Percentiles rank a stretch among this genome's conserved stretches.
These are phyloP conservation scores for Talaromyces liani DNA, from an alignment of 495 filamentous ascomycete species.

Conservation along the genomic window DNA sequence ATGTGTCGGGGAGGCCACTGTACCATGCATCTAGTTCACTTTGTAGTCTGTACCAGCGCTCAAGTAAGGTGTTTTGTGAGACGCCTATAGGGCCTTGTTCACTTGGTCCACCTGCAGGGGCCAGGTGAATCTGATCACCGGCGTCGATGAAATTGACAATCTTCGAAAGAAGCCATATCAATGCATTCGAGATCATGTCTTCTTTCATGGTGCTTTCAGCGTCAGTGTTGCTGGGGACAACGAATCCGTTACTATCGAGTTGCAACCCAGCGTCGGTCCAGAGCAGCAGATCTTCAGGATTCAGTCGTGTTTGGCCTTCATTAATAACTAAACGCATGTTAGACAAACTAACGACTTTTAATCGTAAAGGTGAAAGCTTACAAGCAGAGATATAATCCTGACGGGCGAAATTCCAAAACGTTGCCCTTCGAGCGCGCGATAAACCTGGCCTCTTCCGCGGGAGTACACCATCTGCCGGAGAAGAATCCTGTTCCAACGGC, in stretches of 20 bases:
- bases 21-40: conserved; percentile 54
- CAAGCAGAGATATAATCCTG: conserved; percentile 59
- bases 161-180: conserved; percentile 57
- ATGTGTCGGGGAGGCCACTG: conserved; percentile 49
- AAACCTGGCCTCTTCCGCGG: conserved; percentile 27
- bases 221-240: conserved; percentile 48
- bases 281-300: conserved; percentile 51
- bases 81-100: conserved; percentile 36
- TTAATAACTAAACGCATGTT: conserved; percentile 43
- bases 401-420: conserved; percentile 60
- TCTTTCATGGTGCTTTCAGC: conserved; percentile 46
- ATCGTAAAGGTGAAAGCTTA: conserved; percentile 25
- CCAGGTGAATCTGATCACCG: conserved; percentile 38
- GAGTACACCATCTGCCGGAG: conserved; percentile 26
- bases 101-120: conserved; percentile 20
- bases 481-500: conserved; percentile 39
- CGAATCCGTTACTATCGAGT: conserved; percentile 47
- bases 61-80: conserved; percentile 44
- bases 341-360: not conserved
- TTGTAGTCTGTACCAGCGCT: conserved; percentile 49
- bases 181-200: conserved; percentile 53
- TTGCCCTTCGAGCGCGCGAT: conserved; percentile 49
- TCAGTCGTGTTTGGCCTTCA: conserved; percentile 50
- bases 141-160: conserved; percentile 55
- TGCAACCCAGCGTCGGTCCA: conserved; percentile 57